Evolutionary conservation across 2,329 filamentous ascomycete species (phyloP).

Genomic region (Epichloe hybrida): DNA sequence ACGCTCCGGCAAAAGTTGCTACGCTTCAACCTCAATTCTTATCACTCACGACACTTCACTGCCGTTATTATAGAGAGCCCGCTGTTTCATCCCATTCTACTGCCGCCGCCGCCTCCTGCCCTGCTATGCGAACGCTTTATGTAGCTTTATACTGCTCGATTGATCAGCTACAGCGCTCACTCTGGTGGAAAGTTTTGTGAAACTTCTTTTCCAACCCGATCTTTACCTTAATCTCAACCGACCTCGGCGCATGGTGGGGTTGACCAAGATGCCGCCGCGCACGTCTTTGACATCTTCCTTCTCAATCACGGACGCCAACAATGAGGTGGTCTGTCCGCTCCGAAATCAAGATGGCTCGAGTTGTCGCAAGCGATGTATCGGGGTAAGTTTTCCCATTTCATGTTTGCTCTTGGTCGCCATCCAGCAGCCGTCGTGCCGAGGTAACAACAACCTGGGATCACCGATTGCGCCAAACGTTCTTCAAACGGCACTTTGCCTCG

Average conservation of each 20-base stretch:
- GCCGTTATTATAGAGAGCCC: neutral
- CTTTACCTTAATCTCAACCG: neutral
- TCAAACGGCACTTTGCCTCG: neutral
- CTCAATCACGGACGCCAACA: conserved; percentile 80
- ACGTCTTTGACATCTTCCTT: conserved; percentile 80
- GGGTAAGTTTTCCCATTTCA: conserved; percentile 54
- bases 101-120: conserved; percentile 2
- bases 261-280: conserved; percentile 75
- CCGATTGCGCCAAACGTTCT: neutral
- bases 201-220: conserved; percentile 6
- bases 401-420: neutral
- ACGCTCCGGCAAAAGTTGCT: neutral
- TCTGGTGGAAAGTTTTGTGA: neutral
- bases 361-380: conserved; percentile 94
- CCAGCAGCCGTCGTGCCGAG: neutral
- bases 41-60: neutral
- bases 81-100: neutral
- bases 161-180: conserved; percentile 13
- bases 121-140: conserved; percentile 15
- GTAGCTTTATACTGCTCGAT: conserved; percentile 16
- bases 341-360: conserved; percentile 91
- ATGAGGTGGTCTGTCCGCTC: conserved; percentile 93
- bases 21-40: neutral
- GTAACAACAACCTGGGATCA: neutral
- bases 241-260: conserved; percentile 23